Percentiles rank a stretch among this genome's conserved stretches.
Conservation (phyloP, 495 filamentous ascomycete species). For the Staphylotrichum tortipilum region DNA sequence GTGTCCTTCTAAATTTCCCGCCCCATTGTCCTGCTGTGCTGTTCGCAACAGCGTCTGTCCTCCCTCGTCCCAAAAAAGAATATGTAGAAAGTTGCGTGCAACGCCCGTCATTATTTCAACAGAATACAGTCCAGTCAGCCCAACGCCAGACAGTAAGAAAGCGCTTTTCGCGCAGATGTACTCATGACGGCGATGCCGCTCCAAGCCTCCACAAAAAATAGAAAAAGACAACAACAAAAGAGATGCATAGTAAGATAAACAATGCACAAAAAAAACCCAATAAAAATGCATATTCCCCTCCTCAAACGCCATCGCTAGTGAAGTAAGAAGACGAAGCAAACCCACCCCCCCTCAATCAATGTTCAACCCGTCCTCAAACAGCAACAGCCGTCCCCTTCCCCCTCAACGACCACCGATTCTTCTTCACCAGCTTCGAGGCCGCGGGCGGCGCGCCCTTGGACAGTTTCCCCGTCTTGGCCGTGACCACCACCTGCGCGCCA, state of each 20-base stretch:
- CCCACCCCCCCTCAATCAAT: conserved; percentile 15
- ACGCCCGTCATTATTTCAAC: too few relatives aligned
- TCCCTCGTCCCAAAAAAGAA: too few relatives aligned
- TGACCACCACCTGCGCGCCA: not conserved
- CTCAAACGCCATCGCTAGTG: not conserved
- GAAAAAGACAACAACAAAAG: conserved; percentile 7
- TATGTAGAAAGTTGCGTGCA: too few relatives aligned
- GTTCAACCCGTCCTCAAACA: too few relatives aligned
- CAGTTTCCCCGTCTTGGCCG: conserved; percentile 17
- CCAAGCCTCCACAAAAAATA: too few relatives aligned
- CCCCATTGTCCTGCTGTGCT: too few relatives aligned
- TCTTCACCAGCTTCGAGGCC: conserved; percentile 17
- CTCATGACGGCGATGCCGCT: conserved; percentile 2
- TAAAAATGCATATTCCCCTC: too few relatives aligned
- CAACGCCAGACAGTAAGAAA: conserved; percentile 1
- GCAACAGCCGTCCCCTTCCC: conserved; percentile 18
- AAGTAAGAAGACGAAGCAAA: conserved; percentile 16
- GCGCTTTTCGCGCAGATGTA: conserved; percentile 1
- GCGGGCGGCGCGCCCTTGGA: conserved; percentile 12
- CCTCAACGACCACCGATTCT: conserved; percentile 20
- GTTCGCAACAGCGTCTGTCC: too few relatives aligned
- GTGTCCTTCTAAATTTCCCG: too few relatives aligned
- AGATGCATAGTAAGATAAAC: too few relatives aligned
- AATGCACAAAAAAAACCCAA: too few relatives aligned
- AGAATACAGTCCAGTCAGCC: not conserved